Percentiles rank a stretch among this genome's conserved stretches.
Evolutionary conservation across 768 basidiomycete genomes (phyloP).

Genomic region (Lactarius hengduanensis): DNA sequence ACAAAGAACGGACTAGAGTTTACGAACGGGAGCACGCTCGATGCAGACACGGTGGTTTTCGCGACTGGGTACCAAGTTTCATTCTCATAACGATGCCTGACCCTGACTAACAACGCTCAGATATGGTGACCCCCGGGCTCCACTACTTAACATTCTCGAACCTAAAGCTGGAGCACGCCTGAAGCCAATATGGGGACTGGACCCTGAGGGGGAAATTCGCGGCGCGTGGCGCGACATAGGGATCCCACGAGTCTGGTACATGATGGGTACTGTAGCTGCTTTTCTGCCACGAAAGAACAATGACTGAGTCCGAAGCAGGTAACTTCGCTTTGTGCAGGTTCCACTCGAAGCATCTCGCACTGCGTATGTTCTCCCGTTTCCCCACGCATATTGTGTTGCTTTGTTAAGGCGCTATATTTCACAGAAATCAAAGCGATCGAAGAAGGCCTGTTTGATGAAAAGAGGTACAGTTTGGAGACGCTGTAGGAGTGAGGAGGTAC

Average conservation of each 20-base stretch:
- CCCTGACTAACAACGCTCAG: conserved; percentile 32
- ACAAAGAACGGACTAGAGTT: conserved; percentile 42
- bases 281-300: not conserved
- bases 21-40: conserved; percentile 42
- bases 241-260: conserved; percentile 53
- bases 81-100: not conserved
- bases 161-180: conserved; percentile 45
- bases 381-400: not conserved
- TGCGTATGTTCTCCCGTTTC: conserved; percentile 48
- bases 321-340: conserved; percentile 63
- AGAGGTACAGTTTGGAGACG: conserved; percentile 31
- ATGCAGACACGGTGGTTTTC: conserved; percentile 49
- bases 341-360: conserved; percentile 63
- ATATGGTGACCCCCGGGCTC: conserved; percentile 44
- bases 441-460: conserved; percentile 43
- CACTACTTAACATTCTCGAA: conserved; percentile 47
- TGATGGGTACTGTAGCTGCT: conserved; percentile 47
- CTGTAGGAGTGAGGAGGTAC: not conserved
- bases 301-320: conserved; percentile 35
- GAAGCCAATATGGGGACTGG: conserved; percentile 61
- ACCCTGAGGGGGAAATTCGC: conserved; percentile 60
- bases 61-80: conserved; percentile 45
- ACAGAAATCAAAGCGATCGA: conserved; percentile 71
- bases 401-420: not conserved
- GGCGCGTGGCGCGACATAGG: conserved; percentile 53